These are phyloP conservation scores for Volvox reticuliferus DNA, from an alignment of 139 green algal species.

Conservation along the genomic window DNA sequence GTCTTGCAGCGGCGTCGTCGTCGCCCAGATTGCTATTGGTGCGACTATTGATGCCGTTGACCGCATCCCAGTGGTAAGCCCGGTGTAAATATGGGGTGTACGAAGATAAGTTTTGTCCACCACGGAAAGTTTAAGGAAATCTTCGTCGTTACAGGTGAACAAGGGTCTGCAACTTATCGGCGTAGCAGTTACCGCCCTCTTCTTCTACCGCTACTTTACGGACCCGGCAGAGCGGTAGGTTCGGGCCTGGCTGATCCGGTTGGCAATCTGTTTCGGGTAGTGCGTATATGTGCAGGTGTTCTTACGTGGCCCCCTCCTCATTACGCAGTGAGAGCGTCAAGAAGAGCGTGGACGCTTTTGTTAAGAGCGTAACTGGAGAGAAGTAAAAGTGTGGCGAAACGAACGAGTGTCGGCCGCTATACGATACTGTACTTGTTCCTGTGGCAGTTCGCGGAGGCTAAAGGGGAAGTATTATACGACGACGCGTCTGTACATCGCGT, in stretches of 20 bases:
- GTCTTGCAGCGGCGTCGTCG: conserved; percentile 1
- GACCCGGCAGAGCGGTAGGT: conserved; percentile 60
- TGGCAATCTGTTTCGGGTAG: not conserved
- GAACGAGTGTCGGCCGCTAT: too few species aligned
- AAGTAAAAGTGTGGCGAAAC: conserved; percentile 40
- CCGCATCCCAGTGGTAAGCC: conserved; percentile 45
- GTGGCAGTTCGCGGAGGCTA: too few species aligned
- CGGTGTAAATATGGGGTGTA: not conserved
- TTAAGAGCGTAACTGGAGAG: conserved; percentile 50
- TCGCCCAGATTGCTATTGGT: conserved; percentile 50
- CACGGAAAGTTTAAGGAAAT: not conserved
- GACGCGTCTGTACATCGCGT: too few species aligned
- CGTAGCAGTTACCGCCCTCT: conserved; percentile 64
- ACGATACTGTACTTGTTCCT: too few species aligned
- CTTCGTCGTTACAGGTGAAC: conserved; percentile 6
- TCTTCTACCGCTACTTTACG: conserved; percentile 65
- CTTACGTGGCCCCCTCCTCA: too few species aligned
- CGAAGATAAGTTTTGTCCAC: not conserved
- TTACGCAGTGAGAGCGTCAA: conserved; percentile 48
- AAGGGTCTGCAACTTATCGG: conserved; percentile 69
- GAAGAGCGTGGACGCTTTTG: conserved; percentile 51
- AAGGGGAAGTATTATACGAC: too few species aligned
- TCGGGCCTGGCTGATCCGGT: not conserved
- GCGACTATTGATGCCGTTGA: conserved; percentile 55
- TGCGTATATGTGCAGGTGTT: too few species aligned